Conservation (phyloP, 2,329 filamentous ascomycete genomes). For the Lachnellula cervina region DNA sequence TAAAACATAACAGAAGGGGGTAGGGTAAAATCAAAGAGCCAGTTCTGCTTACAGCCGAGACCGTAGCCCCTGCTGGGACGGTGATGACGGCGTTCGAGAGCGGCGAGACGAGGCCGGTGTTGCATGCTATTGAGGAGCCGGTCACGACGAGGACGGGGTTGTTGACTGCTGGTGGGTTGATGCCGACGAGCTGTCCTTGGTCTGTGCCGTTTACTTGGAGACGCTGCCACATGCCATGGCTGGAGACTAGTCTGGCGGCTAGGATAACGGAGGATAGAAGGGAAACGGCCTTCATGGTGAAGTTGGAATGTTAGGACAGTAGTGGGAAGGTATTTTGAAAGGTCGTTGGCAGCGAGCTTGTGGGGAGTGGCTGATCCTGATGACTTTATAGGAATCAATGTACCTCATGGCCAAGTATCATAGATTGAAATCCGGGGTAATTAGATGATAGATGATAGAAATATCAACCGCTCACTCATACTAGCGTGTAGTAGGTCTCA, state of each 20-base stretch:
- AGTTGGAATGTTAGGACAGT: too few species aligned
- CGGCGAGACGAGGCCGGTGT: slow-evolving; percentile 35
- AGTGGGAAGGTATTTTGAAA: neutral
- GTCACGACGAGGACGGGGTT: slow-evolving; percentile 46
- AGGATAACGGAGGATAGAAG: slow-evolving; percentile 9
- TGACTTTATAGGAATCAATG: slow-evolving; percentile 2
- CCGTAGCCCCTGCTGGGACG: slow-evolving; percentile 43
- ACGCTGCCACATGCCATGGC: slow-evolving; percentile 42
- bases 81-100: slow-evolving; percentile 38
- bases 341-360: neutral
- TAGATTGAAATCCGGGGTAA: slow-evolving; percentile 6
- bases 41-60: too few species aligned
- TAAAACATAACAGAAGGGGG: too few species aligned
- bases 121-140: slow-evolving; percentile 43
- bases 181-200: slow-evolving; percentile 44
- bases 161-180: slow-evolving; percentile 46
- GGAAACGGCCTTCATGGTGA: neutral
- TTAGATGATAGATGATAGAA: slow-evolving; percentile 9
- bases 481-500: neutral
- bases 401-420: neutral
- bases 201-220: slow-evolving; percentile 46
- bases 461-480: neutral
- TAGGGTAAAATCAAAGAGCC: too few species aligned
- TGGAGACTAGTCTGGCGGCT: slow-evolving; percentile 22
- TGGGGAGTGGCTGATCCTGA: neutral